These are phyloP conservation scores for Diaporthe citri DNA, from an alignment of 2,329 filamentous ascomycete genomes.

Conservation along the genomic window DNA sequence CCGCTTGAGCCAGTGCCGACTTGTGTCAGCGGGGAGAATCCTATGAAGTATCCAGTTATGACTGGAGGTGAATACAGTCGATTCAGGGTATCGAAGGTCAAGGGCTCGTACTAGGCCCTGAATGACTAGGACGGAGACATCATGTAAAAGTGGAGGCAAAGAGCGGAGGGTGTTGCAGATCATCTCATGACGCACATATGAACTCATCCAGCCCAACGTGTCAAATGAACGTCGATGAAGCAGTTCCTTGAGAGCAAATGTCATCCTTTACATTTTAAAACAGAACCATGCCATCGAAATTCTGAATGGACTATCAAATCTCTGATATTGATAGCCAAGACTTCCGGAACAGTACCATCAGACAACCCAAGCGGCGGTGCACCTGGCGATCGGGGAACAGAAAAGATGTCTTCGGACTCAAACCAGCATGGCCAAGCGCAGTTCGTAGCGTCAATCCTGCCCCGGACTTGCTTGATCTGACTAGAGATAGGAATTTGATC, in stretches of 20 bases:
- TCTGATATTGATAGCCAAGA: neutral
- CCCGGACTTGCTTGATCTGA: neutral
- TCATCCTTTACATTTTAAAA: neutral
- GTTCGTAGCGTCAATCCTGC: neutral
- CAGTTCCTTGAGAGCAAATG: neutral
- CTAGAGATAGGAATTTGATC: constrained; percentile 21
- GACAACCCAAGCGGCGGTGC: neutral
- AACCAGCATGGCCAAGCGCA: constrained; percentile 17
- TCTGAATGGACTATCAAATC: accelerated
- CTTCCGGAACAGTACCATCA: constrained; percentile 8
- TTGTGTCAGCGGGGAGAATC: constrained; percentile 48
- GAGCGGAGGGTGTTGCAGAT: constrained; percentile 13
- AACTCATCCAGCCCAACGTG: neutral
- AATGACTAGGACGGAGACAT: neutral
- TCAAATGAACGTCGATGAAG: neutral
- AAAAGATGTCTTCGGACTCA: neutral
- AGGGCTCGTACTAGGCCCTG: neutral
- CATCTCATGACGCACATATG: constrained; percentile 28
- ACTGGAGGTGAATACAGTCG: constrained; percentile 51
- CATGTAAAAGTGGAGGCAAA: neutral
- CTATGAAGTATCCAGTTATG: constrained; percentile 51
- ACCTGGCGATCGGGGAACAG: neutral
- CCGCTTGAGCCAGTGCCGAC: constrained; percentile 49
- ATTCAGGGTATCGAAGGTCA: neutral
- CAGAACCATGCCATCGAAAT: neutral